Conservation (phyloP, 2,329 filamentous ascomycete species). For the Aspergillus felis region DNA sequence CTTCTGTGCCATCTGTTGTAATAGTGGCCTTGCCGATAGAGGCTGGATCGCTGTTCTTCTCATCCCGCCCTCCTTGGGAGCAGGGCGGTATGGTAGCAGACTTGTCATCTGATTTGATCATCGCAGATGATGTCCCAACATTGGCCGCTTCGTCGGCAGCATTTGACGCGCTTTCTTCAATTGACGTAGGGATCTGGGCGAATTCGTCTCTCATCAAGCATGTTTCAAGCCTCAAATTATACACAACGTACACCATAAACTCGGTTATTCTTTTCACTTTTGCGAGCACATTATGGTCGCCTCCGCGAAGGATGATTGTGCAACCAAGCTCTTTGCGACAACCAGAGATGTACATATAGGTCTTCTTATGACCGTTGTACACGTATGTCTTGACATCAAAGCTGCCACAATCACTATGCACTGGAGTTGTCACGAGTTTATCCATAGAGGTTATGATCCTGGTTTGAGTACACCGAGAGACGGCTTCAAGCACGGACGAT, state of each 20-base stretch:
- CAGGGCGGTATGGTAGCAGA: constrained; percentile 4
- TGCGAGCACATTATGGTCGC: constrained; percentile 64
- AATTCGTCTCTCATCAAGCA: constrained; percentile 92
- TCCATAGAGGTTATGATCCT: constrained; percentile 93
- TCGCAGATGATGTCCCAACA: not conserved
- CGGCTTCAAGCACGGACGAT: constrained; percentile 88
- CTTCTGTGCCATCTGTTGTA: constrained; percentile 40
- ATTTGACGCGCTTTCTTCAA: constrained; percentile 42
- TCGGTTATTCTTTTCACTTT: constrained; percentile 92
- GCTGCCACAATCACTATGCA: constrained; percentile 74
- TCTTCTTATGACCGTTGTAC: constrained; percentile 79
- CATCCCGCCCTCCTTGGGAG: constrained; percentile 14
- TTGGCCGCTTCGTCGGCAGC: constrained; percentile 8
- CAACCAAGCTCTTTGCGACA: constrained; percentile 87
- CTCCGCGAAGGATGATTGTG: constrained; percentile 86
- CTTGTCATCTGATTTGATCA: constrained; percentile 5
- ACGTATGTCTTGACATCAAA: constrained; percentile 97
- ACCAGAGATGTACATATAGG: constrained; percentile 91
- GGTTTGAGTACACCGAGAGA: constrained; percentile 86
- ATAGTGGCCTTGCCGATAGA: constrained; percentile 13
- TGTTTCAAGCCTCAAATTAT: constrained; percentile 93
- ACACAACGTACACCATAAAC: constrained; percentile 98
- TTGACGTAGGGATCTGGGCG: constrained; percentile 69
- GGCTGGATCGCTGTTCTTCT: constrained; percentile 13
- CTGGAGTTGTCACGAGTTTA: constrained; percentile 73